These are phyloP conservation scores for Apiospora kogelbergensis DNA, from an alignment of 2,329 filamentous ascomycete species.

Conservation along the genomic window DNA sequence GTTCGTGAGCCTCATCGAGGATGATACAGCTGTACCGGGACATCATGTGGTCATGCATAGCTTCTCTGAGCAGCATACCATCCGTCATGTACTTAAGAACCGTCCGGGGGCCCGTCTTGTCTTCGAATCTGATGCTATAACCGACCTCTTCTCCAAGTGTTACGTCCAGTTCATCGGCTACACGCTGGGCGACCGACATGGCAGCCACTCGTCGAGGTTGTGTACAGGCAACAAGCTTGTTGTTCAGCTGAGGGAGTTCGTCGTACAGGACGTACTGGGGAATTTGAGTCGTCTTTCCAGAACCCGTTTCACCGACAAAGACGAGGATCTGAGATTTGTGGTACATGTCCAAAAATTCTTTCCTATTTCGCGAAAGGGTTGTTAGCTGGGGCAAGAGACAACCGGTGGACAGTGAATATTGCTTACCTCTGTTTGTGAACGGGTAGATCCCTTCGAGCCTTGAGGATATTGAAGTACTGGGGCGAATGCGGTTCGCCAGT, in stretches of 20 bases:
- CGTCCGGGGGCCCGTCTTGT: slow-evolving; percentile 84
- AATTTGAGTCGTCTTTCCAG: slow-evolving; percentile 98
- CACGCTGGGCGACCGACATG: slow-evolving; percentile 98
- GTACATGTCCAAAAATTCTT: slow-evolving; percentile 92
- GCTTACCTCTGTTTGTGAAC: slow-evolving; percentile 84
- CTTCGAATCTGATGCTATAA: slow-evolving; percentile 99
- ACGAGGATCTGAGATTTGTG: slow-evolving; percentile 95
- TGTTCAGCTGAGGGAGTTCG: slow-evolving; percentile 81
- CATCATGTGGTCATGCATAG: slow-evolving; percentile 93
- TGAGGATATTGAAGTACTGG: slow-evolving; percentile 87
- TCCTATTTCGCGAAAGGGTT: background rate
- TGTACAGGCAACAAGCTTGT: slow-evolving; percentile 94
- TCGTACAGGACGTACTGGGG: slow-evolving; percentile 98
- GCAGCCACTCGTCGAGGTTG: slow-evolving; percentile 96
- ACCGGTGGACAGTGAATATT: background rate
- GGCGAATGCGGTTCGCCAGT: slow-evolving; percentile 74
- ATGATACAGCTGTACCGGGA: slow-evolving; percentile 96
- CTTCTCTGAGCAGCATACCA: slow-evolving; percentile 95
- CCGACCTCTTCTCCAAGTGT: slow-evolving; percentile 90
- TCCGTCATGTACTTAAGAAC: slow-evolving; percentile 99
- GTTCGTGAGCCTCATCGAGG: slow-evolving; percentile 96
- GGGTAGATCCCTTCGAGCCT: slow-evolving; percentile 79
- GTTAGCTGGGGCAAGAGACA: slow-evolving; percentile 27
- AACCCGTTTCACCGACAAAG: slow-evolving; percentile 98
- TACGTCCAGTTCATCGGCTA: slow-evolving; percentile 95